Base-by-base conservation (phyloP, 202 grass and related monocot genomes). In the Bolboschoenoplectus hybrid region DNA sequence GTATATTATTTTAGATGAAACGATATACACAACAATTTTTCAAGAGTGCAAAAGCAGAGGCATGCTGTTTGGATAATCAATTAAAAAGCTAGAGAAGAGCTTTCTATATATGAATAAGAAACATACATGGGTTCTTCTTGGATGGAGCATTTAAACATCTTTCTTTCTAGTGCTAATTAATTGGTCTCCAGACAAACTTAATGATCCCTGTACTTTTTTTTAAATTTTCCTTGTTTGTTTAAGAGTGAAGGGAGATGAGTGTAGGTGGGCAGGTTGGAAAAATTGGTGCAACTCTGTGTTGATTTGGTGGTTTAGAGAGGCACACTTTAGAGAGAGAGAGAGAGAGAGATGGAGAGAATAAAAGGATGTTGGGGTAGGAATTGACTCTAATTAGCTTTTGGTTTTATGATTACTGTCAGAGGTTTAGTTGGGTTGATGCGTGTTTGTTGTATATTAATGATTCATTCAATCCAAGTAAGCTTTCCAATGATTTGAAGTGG, bases 301-400 rank as follows among this genome's bases (percentile, higher is more conserved):
- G 75, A 86, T 63, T 62, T 52, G 84, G 63, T 91, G 38, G 85
- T 84, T 89, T 72, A 61, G 74, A 45, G 80, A 76, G 40, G 17
- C 13, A 26, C 9, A 8, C 43, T n/a, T 66, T 63, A 85, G 71
- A 32, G 32, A 56, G 67, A 4, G 83, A 57, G 6, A 40, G 35
- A 76, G 73, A 16, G 12, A 49, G 65, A 3, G 75, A 53, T n/a
- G n/a, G 9, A 46, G 46, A 39, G 70, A 7, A 39, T 43, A 16
- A 65, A 55, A 75, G 46, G 83, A 50, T 40, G 75, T 86, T 91
- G 86, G 89, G 75, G 90, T 92, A 85, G 88, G 86, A 84, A 86
- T 88, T 92, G 87, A 89, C 87, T 87, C 55, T 66, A 65, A 84
- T 41, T 16, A 60, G 75, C 63, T 57, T 68, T 84, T 11, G 46